Conservation (phyloP, 306 rosid species). For the Nissolia schottii region DNA sequence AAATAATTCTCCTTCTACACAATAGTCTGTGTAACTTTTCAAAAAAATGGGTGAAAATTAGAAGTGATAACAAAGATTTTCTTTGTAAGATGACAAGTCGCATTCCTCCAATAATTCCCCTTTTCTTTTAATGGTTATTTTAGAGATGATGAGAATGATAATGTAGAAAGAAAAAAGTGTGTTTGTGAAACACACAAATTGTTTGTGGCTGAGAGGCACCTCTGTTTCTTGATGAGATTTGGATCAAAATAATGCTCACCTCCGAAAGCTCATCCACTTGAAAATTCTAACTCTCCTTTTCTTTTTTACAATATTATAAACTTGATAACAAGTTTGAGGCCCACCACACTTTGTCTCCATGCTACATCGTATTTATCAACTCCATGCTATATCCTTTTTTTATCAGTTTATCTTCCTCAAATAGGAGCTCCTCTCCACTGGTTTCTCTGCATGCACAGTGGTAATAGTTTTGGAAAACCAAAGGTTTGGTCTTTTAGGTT, state of each 20-base stretch:
- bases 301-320: background rate
- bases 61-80: background rate
- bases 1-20: background rate
- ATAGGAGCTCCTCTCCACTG: conserved; percentile 29
- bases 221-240: conserved; percentile 53
- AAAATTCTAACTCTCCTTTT: conserved; percentile 2
- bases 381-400: conserved; percentile 29
- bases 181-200: conserved; percentile 58
- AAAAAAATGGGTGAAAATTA: background rate
- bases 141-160: conserved; percentile 31
- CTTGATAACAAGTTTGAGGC: conserved; percentile 28
- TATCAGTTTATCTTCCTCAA: conserved; percentile 30
- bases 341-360: conserved; percentile 46
- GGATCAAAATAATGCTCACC: conserved; percentile 61
- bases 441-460: conserved; percentile 44
- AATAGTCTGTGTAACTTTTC: background rate
- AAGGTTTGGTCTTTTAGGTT: conserved; percentile 26
- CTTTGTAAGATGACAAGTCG: background rate
- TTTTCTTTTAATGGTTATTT: background rate
- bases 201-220: conserved; percentile 54
- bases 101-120: background rate
- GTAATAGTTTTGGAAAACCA: conserved; percentile 34
- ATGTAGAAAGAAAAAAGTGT: conserved; percentile 31
- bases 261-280: conserved; percentile 77
- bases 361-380: conserved; percentile 30